These are phyloP conservation scores for Trichophyton rubrum DNA, from an alignment of 2,329 filamentous ascomycete species.

Conservation along the genomic window DNA sequence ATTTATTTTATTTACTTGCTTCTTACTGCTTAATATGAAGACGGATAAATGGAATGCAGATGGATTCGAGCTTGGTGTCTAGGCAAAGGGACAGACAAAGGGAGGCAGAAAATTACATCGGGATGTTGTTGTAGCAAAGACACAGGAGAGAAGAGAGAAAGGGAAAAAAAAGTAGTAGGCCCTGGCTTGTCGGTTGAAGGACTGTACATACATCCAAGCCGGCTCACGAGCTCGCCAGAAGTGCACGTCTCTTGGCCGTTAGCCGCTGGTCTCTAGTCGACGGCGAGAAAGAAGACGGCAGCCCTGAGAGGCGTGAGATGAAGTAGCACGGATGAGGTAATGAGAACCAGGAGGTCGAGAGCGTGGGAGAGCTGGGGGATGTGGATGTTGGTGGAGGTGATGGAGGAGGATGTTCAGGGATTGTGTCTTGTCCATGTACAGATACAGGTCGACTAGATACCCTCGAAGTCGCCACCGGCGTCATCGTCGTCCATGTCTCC, in stretches of 20 bases:
- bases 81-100: background rate
- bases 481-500: slow-evolving; percentile 95
- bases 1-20: background rate
- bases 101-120: slow-evolving; percentile 2
- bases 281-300: background rate
- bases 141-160: background rate
- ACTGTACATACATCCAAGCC: slow-evolving; percentile 17
- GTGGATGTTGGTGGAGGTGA: background rate
- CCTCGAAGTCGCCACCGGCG: slow-evolving; percentile 89
- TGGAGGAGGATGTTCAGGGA: background rate
- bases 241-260: background rate
- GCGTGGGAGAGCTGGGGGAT: background rate
- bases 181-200: slow-evolving; percentile 13
- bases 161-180: slow-evolving; percentile 3
- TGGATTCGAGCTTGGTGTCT: background rate
- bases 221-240: background rate
- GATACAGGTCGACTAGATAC: slow-evolving; percentile 49
- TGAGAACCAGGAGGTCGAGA: background rate
- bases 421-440: background rate
- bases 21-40: background rate
- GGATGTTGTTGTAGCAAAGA: slow-evolving; percentile 1
- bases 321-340: background rate
- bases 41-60: background rate
- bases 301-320: background rate
- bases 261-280: slow-evolving; percentile 10